Evolutionary conservation across 2,329 filamentous ascomycete species (phyloP), one percentile per base, ranked within the genome.

Genomic region (Daldinia sp.): DNA sequence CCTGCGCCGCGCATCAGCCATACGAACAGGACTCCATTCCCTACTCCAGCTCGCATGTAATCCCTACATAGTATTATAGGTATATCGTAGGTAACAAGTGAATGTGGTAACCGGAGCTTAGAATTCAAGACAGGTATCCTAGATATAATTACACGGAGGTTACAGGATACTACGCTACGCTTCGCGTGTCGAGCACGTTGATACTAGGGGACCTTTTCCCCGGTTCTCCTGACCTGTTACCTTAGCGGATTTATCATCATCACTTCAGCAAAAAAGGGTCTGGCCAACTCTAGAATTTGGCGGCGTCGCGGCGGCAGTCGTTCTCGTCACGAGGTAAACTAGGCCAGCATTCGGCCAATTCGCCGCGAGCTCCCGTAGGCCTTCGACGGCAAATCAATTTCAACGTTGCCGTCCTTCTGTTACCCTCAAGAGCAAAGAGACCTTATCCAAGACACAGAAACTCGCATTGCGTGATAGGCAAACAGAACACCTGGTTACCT

Each of bases 171-270:
- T 59, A 75, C 74, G 60, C 72, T 73, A 65, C 68, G 39, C 28
- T 68, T 65, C 62, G 64, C 63, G 65, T 70, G 57, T 69, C 57
- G 48, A 74, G 64, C 74, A 75, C 72, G 73, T 73, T 73, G 67
- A 65, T 72, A 68, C 59, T 66, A 71, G 72, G 64, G 63, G 68
- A 63, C 64, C 60, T 63, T 68, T 59, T 59, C 62, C 63, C 68
- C 60, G 58, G 63, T 61, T 37, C 58, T 46, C 61, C 53, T 18
- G 58, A 15, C 53, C 37, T 15, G 35, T 56, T 37, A 44, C 44
- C 18, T 64, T 54, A 63, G 63, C 28, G 60, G 71, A 75, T 74
- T 75, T 74, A 74, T 74, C 72, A 75, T 75, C 46, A 73, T 74
- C 65, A 72, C 71, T 75, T 75, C 70, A 74, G 70, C 73, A 72